Base-by-base conservation (phyloP, 148 eudicot genomes). In the Polygonum maritimum region DNA sequence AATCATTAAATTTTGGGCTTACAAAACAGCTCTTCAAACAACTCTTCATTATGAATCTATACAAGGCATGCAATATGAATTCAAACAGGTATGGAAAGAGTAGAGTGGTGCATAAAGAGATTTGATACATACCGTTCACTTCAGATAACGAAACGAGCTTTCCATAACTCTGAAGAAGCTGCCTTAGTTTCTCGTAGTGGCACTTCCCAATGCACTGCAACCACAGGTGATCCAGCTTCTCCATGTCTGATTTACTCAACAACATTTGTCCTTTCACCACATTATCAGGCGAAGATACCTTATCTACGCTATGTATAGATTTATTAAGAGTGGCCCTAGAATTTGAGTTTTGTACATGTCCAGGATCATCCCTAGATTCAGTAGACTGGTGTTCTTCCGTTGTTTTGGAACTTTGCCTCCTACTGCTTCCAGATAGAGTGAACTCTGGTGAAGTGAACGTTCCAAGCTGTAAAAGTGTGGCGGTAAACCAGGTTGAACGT, bases 401-500 rank as follows among this genome's bases (percentile, higher is more conserved):
- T 75, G 97, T 83, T 80, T 84, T 95, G 14, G 94, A 86, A 82
- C 94, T 89, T 78, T 86, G 99, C 78, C 89, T 86, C 82, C 88
- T 86, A 78, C 99, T 92, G 83, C 97, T 89, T 70, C 90, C 91
- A 48, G 96, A 90, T 45, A 87, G 87, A 75, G 97, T 90, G 78
- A 84, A 83, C 57, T 89, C 97, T 9, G 90, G 89, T 72, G 94
- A 89, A 83, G 94, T 80, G 65, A 84, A 82, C 3, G 97, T 91
- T 48, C 99, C 99, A 13, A 95, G 91, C 84, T 92, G 99, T 77
- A 95, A 83, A 12, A 95, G 84, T 71, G 97, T 95, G 76, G 99
- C 99, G 51, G 97, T 95, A 81, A 95, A 95, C 99, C 99, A 95
- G 75, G 97, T 95, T 48, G 99, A 90, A 26, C 93, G 89, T 82